Percentiles rank a stretch among this genome's conserved stretches.
Conservation (phyloP, 108 stramenopile genomes). For the Skeletonema grethae region DNA sequence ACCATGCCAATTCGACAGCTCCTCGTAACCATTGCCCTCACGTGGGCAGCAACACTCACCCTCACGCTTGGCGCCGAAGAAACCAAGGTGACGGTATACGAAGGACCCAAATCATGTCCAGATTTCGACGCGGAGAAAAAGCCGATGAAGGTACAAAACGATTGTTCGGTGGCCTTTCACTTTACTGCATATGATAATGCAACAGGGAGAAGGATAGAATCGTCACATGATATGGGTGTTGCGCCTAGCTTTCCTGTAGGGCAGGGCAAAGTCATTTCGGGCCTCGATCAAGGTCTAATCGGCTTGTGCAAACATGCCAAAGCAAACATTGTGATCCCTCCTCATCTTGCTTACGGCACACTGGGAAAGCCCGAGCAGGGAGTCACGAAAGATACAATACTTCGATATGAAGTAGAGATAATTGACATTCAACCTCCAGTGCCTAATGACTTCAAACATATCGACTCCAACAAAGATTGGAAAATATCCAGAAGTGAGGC, state of each 20-base stretch:
- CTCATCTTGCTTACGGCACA: constrained; percentile 23
- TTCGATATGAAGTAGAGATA: constrained; percentile 32
- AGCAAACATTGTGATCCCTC: constrained; percentile 33
- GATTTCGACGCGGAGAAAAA: constrained; percentile 11
- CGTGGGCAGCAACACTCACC: neutral
- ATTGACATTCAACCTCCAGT: constrained; percentile 28
- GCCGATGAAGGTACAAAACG: constrained; percentile 16
- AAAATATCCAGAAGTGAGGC: constrained; percentile 29
- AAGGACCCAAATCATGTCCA: constrained; percentile 27
- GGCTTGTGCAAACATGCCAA: constrained; percentile 28
- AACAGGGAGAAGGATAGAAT: constrained; percentile 29
- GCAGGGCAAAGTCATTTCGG: constrained; percentile 34
- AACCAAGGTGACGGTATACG: constrained; percentile 29
- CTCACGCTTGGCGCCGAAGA: neutral
- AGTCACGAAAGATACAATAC: constrained; percentile 14
- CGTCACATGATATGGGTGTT: constrained; percentile 27
- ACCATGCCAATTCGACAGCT: neutral
- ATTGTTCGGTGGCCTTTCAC: constrained; percentile 23
- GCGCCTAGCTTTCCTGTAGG: constrained; percentile 35
- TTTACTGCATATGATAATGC: constrained; percentile 17
- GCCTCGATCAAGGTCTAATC: constrained; percentile 35
- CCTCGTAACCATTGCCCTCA: neutral
- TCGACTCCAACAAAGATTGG: constrained; percentile 45
- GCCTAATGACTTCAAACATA: constrained; percentile 46
- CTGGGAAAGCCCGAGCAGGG: constrained; percentile 23